Evolutionary conservation across 371 early-diverging fungal genomes (phyloP).

Genomic region (Circinella umbellata): DNA sequence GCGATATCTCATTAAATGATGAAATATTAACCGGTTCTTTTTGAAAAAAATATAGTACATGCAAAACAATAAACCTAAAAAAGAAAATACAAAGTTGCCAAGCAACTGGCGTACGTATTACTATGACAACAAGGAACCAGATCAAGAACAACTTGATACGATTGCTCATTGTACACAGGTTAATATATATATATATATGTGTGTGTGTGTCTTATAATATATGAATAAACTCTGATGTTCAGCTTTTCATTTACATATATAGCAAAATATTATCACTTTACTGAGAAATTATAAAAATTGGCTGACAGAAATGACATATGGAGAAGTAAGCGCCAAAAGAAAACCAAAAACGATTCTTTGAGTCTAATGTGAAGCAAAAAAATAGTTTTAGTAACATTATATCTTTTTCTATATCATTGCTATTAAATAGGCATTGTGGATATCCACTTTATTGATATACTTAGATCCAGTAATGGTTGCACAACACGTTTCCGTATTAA

Average conservation of each 20-base stretch:
- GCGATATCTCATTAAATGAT: too few species aligned
- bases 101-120: conserved; percentile 20
- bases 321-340: not conserved
- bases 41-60: conserved; percentile 5
- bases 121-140: conserved; percentile 11
- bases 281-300: conserved; percentile 34
- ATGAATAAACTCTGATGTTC: not conserved
- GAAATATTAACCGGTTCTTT: too few species aligned
- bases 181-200: not conserved
- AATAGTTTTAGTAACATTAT: not conserved
- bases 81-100: conserved; percentile 1
- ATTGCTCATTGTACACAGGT: conserved; percentile 9
- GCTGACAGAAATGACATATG: conserved; percentile 25
- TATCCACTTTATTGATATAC: conserved; percentile 39
- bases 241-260: not conserved
- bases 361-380: not conserved
- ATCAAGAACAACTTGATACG: not conserved
- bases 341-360: not conserved
- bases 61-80: conserved; percentile 18
- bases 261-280: conserved; percentile 20
- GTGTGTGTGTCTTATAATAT: too few species aligned
- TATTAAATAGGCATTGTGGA: conserved; percentile 30
- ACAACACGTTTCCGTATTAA: conserved; percentile 33
- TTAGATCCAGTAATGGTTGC: conserved; percentile 49
- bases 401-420: too few species aligned